A percentile compares a stretch with the other conserved stretches of the same genome.
phyloP scores from a whole-genome alignment of 2,329 filamentous ascomycete species.

The Ophiostoma montium region DNA sequence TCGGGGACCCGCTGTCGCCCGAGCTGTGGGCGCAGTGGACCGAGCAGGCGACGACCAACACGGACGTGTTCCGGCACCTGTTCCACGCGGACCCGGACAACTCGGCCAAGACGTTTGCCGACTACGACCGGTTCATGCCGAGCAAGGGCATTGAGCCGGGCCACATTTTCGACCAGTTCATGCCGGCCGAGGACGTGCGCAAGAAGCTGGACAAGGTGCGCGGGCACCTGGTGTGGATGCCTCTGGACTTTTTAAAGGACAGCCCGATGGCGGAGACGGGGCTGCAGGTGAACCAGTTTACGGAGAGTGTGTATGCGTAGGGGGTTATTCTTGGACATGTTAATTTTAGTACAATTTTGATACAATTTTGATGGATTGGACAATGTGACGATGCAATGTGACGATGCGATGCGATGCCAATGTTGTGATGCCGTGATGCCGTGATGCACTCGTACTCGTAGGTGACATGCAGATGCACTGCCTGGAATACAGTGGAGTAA shows the following conservation, averaged over 20 bases:
- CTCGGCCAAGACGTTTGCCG: slow-evolving; percentile 72
- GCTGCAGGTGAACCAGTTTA: slow-evolving; percentile 71
- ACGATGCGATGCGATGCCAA: too few relatives aligned
- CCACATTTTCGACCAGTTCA: slow-evolving; percentile 71
- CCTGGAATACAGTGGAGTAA: not conserved
- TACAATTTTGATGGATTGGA: too few relatives aligned
- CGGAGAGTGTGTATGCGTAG: slow-evolving; percentile 73
- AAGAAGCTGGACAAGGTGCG: slow-evolving; percentile 64
- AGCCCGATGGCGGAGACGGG: slow-evolving; percentile 84
- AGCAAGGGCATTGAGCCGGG: slow-evolving; percentile 61
- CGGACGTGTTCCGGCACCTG: slow-evolving; percentile 59
- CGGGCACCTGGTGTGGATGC: slow-evolving; percentile 91
- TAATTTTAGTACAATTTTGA: too few relatives aligned
- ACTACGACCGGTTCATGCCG: slow-evolving; percentile 70
- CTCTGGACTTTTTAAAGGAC: slow-evolving; percentile 71
- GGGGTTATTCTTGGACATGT: too few relatives aligned
- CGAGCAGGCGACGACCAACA: slow-evolving; percentile 53
- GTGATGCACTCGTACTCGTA: too few relatives aligned
- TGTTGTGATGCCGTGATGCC: too few relatives aligned
- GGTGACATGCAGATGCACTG: not conserved
- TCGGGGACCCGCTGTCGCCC: slow-evolving; percentile 57
- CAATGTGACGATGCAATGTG: too few relatives aligned
- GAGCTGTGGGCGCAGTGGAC: slow-evolving; percentile 59
- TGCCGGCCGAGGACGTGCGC: slow-evolving; percentile 58
- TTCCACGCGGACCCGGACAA: slow-evolving; percentile 88